Conservation (phyloP, 768 basidiomycete genomes). For the Auriculariales sp. region DNA sequence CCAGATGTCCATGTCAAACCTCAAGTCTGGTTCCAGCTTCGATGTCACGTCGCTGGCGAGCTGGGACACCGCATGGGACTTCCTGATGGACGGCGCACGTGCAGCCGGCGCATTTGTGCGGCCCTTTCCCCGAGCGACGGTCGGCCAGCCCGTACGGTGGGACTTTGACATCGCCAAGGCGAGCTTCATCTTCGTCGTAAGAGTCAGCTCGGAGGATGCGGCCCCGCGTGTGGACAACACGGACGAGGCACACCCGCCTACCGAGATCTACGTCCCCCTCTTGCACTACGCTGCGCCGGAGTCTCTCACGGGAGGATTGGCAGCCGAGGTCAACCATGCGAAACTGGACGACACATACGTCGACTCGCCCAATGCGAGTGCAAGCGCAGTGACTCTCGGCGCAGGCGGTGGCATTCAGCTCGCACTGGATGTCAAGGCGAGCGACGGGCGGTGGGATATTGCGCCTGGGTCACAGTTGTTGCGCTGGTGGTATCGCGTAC, state of each 20-base stretch:
- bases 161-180: conserved; percentile 65
- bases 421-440: conserved; percentile 27
- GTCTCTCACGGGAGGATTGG: conserved; percentile 13
- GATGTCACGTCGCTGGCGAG: conserved; percentile 8
- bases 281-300: conserved; percentile 64
- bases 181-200: conserved; percentile 52
- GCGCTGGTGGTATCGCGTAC: conserved; percentile 32
- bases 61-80: conserved; percentile 43
- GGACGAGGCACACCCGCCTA: conserved; percentile 32
- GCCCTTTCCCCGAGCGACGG: conserved; percentile 64
- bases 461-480: conserved; percentile 37
- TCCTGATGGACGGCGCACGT: conserved; percentile 75
- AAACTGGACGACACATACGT: conserved; percentile 6
- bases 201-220: conserved; percentile 45
- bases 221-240: conserved; percentile 11
- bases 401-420: conserved; percentile 12
- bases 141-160: conserved; percentile 52
- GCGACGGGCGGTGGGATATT: conserved; percentile 32
- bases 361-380: conserved; percentile 5
- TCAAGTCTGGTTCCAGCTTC: too few relatives aligned
- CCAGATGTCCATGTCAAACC: too few relatives aligned
- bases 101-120: conserved; percentile 75
- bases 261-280: conserved; percentile 83
- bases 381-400: conserved; percentile 2
- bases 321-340: conserved; percentile 2